Conservation (phyloP, 2,329 filamentous ascomycete species). For the Colletotrichum ledebouriae region DNA sequence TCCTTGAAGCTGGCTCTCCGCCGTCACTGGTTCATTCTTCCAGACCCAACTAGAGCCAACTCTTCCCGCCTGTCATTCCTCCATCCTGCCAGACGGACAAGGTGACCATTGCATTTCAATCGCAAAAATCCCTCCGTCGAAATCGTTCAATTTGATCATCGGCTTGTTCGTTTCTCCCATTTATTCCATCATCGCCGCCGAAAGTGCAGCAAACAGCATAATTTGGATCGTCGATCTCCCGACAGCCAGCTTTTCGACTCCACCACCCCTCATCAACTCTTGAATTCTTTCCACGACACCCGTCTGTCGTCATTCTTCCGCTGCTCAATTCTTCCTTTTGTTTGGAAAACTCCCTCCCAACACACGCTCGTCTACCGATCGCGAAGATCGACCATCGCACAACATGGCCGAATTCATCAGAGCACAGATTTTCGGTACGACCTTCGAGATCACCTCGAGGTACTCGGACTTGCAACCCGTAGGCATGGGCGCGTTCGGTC, state of each 20-base stretch:
- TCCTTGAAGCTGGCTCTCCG: conserved; percentile 40
- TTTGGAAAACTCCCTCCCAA: conserved; percentile 23
- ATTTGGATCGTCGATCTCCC: conserved; percentile 28
- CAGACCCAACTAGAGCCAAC: conserved; percentile 33
- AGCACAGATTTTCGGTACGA: conserved; percentile 99
- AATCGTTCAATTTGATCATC: conserved; percentile 23
- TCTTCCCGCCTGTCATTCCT: conserved; percentile 17
- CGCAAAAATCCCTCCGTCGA: conserved; percentile 9
- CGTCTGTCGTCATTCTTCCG: conserved; percentile 4
- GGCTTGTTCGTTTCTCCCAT: conserved; percentile 9
- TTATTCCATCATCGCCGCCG: conserved; percentile 5
- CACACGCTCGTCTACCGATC: conserved; percentile 23
- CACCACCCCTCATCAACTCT: conserved; percentile 29
- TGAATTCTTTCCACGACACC: conserved; percentile 3
- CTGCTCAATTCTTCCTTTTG: conserved; percentile 8
- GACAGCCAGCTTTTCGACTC: conserved; percentile 18
- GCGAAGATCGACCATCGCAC: conserved; percentile 49
- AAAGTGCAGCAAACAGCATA: conserved; percentile 1
- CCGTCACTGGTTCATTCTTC: conserved; percentile 34
- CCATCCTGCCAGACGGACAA: conserved; percentile 11
- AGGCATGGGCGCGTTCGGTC: conserved; percentile 98
- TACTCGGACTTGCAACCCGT: conserved; percentile 97
- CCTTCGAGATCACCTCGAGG: conserved; percentile 99
- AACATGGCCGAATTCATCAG: conserved; percentile 99
- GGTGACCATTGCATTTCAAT: conserved; percentile 21